Conservation (phyloP, 306 rosid species). For the Glycine tomentella region DNA sequence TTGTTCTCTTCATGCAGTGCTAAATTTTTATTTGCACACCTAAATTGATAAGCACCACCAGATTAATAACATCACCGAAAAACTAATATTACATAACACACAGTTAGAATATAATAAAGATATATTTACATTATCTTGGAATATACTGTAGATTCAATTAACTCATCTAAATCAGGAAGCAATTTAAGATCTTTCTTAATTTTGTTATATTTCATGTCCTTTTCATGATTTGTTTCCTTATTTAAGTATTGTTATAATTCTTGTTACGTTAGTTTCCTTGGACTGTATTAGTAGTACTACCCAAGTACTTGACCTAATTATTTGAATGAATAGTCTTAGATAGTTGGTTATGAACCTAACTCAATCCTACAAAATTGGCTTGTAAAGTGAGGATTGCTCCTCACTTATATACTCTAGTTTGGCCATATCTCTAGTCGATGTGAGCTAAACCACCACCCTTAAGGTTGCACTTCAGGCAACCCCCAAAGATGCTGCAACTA, state of each 20-base stretch:
- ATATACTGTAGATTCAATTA: background rate
- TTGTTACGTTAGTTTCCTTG: background rate
- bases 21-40: background rate
- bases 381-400: too few species aligned
- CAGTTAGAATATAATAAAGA: background rate
- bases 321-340: background rate
- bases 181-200: background rate
- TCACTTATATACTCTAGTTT: too few species aligned
- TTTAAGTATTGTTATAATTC: background rate
- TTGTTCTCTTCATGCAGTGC: background rate
- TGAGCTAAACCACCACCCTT: too few species aligned
- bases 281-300: background rate
- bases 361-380: background rate
- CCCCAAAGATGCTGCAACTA: too few species aligned
- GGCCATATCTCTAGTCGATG: too few species aligned
- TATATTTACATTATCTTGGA: background rate
- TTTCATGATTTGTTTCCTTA: background rate
- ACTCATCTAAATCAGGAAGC: background rate
- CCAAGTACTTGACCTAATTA: background rate
- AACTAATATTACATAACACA: slow-evolving; percentile 30
- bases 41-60: background rate
- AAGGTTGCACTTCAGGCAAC: too few species aligned
- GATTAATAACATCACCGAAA: background rate
- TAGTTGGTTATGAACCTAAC: too few species aligned
- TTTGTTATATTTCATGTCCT: background rate